Conservation (phyloP, 441 rosid species). For the Geranium incanum region DNA sequence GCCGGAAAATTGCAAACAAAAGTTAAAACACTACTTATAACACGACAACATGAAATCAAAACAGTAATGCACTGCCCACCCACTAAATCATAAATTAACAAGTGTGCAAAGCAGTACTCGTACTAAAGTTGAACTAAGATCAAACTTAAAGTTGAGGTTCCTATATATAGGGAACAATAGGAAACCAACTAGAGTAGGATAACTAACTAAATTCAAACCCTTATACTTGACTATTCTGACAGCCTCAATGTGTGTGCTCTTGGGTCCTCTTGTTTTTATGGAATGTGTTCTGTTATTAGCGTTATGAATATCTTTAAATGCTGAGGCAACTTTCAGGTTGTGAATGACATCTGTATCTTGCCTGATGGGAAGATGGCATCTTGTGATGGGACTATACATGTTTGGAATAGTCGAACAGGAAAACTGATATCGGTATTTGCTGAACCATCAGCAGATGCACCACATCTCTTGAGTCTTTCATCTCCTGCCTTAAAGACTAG, state of each 20-base stretch:
- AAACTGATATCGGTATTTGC: conserved; percentile 58
- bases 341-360: conserved; percentile 67
- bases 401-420: conserved; percentile 81
- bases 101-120: too few relatives aligned
- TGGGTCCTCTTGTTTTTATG: not conserved
- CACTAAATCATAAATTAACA: too few relatives aligned
- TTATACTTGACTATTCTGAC: too few relatives aligned
- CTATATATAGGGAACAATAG: too few relatives aligned
- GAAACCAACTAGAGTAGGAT: too few relatives aligned
- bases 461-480: conserved; percentile 36
- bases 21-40: too few relatives aligned
- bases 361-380: conserved; percentile 83
- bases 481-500: conserved; percentile 40
- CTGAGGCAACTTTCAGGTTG: conserved; percentile 51
- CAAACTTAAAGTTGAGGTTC: too few relatives aligned
- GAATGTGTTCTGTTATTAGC: conserved; percentile 3
- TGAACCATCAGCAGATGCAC: conserved; percentile 56
- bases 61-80: too few relatives aligned
- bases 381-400: conserved; percentile 91
- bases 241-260: not conserved
- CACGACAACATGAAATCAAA: too few relatives aligned
- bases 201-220: too few relatives aligned
- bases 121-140: too few relatives aligned
- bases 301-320: conserved; percentile 27
- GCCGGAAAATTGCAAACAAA: too few relatives aligned